Evolutionary conservation across 495 filamentous ascomycete genomes (phyloP).

Genomic region (Xylaria bambusicola): DNA sequence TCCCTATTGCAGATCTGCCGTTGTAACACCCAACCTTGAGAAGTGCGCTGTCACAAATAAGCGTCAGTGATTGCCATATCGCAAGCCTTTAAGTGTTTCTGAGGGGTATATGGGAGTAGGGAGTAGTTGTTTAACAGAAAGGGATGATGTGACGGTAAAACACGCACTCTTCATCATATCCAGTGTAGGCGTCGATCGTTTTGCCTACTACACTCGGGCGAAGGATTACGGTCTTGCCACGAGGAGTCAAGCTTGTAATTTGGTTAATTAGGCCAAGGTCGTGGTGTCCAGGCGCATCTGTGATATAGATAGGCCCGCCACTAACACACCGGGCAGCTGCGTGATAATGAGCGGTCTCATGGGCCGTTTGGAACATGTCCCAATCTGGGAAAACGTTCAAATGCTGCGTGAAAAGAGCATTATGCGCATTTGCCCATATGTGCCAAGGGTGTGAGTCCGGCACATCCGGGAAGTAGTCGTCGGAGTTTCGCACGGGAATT

Average conservation of each 20-base stretch:
- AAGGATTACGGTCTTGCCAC: slow-evolving; percentile 72
- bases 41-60: slow-evolving; percentile 40
- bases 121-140: not conserved
- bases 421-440: slow-evolving; percentile 91
- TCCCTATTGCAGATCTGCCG: slow-evolving; percentile 62
- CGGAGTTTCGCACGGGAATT: slow-evolving; percentile 79
- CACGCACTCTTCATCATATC: slow-evolving; percentile 63
- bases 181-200: slow-evolving; percentile 69
- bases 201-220: slow-evolving; percentile 72
- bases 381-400: slow-evolving; percentile 72
- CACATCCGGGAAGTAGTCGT: slow-evolving; percentile 89
- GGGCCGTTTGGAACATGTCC: slow-evolving; percentile 97
- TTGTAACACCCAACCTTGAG: slow-evolving; percentile 79
- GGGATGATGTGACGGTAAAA: not conserved
- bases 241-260: slow-evolving; percentile 68
- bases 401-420: slow-evolving; percentile 73
- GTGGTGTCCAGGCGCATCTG: slow-evolving; percentile 82
- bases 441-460: slow-evolving; percentile 86
- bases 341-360: slow-evolving; percentile 77
- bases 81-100: no score
- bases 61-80: not conserved
- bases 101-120: no score
- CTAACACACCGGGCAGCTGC: slow-evolving; percentile 87
- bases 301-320: slow-evolving; percentile 92
- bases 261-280: slow-evolving; percentile 70